A percentile compares a stretch with the other conserved stretches of the same genome.
Evolutionary conservation across 306 rosid species (phyloP).

Genomic region (Urtica urens): DNA sequence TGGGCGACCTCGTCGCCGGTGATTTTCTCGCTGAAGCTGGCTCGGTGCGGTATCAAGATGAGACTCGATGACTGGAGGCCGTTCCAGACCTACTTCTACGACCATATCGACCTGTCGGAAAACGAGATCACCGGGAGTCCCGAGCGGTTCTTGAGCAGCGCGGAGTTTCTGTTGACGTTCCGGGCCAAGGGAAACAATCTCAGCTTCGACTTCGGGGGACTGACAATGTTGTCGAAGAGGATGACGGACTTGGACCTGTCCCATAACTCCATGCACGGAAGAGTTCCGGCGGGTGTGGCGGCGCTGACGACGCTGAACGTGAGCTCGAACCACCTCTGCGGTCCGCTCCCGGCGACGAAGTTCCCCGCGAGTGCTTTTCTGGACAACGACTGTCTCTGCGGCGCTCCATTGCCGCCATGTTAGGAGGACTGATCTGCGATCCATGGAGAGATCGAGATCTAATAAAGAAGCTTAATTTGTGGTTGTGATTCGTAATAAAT

Average conservation of each 20-base stretch:
- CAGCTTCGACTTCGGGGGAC: slow-evolving; percentile 35
- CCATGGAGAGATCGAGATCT: too few species aligned
- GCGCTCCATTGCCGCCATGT: slow-evolving; percentile 56
- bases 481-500: too few species aligned
- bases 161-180: slow-evolving; percentile 59
- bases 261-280: slow-evolving; percentile 45
- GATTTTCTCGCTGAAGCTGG: slow-evolving; percentile 64
- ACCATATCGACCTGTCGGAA: slow-evolving; percentile 60
- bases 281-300: slow-evolving; percentile 33
- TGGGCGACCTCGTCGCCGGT: slow-evolving; percentile 78
- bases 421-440: too few species aligned
- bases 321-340: slow-evolving; percentile 63
- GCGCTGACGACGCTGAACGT: slow-evolving; percentile 47
- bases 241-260: slow-evolving; percentile 59
- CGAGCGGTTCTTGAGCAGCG: slow-evolving; percentile 38
- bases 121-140: slow-evolving; percentile 54
- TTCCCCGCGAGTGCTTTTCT: slow-evolving; percentile 44
- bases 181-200: slow-evolving; percentile 42
- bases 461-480: too few species aligned
- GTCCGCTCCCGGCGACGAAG: slow-evolving; percentile 46
- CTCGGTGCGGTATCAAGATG: slow-evolving; percentile 57
- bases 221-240: slow-evolving; percentile 41
- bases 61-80: slow-evolving; percentile 59
- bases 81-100: slow-evolving; percentile 50
- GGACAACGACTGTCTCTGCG: slow-evolving; percentile 73